A percentile compares a stretch with the other conserved stretches of the same genome.
phyloP scores from a whole-genome alignment of 2,329 filamentous ascomycete genomes.

The Penicillium hesseltinei region DNA sequence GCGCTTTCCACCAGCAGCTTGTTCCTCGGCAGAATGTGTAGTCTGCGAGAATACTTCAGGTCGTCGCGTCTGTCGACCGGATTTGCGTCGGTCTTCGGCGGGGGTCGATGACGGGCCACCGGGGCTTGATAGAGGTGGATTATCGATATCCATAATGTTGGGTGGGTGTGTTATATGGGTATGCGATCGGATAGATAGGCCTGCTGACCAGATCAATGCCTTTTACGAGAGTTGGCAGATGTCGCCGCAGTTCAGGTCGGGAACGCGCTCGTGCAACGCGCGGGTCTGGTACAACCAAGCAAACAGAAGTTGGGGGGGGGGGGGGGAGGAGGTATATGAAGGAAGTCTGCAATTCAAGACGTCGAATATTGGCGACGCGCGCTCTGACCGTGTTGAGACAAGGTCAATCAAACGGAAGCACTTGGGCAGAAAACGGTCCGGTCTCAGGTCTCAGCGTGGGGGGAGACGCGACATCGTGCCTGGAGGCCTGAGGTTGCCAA shows the following conservation, averaged over 20 bases:
- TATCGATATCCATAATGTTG: slow-evolving; percentile 23
- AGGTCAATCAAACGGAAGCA: not conserved
- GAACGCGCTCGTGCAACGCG: slow-evolving; percentile 28
- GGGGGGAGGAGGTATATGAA: not conserved
- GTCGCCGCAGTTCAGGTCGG: slow-evolving; percentile 13
- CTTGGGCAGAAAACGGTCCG: slow-evolving; percentile 6
- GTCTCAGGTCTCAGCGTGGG: slow-evolving; percentile 5
- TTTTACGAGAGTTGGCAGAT: not conserved
- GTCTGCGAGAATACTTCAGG: slow-evolving; percentile 45
- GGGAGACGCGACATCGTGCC: slow-evolving; percentile 12
- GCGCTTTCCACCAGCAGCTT: slow-evolving; percentile 45
- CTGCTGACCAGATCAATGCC: not conserved
- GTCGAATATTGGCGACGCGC: not conserved
- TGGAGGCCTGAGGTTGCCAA: slow-evolving; percentile 4
- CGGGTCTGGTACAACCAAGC: slow-evolving; percentile 18
- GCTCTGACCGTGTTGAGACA: not conserved
- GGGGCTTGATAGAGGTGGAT: slow-evolving; percentile 7
- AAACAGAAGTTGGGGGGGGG: slow-evolving; percentile 3
- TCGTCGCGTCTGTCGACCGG: slow-evolving; percentile 44
- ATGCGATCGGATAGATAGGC: slow-evolving; percentile 1
- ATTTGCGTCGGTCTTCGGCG: slow-evolving; percentile 42
- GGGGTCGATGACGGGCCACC: slow-evolving; percentile 22
- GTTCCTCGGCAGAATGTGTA: slow-evolving; percentile 27
- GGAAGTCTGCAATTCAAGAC: not conserved
- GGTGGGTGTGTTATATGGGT: not conserved